Conservation (phyloP, 768 basidiomycete species). For the Xanthoconium stramineum region DNA sequence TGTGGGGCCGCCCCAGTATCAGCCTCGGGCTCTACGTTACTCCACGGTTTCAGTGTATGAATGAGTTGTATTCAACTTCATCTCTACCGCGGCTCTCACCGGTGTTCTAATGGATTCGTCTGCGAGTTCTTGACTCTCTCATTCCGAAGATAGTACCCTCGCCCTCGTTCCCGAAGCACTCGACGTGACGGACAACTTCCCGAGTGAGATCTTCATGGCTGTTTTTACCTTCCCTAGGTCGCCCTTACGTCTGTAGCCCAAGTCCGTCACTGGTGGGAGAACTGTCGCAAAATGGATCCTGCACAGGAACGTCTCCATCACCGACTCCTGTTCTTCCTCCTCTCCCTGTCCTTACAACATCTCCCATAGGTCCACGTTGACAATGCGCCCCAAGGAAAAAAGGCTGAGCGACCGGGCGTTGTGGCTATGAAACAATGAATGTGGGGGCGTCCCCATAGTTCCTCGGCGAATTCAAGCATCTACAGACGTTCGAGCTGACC, state of each 20-base stretch:
- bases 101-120: no score
- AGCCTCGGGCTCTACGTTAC: no score
- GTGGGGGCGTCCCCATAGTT: background rate
- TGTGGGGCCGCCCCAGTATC: no score
- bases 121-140: no score
- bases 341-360: slow-evolving; percentile 30
- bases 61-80: no score
- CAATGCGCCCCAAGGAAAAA: no score
- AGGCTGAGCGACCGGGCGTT: no score
- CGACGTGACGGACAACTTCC: background rate
- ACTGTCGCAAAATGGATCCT: background rate
- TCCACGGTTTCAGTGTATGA: no score
- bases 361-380: slow-evolving; percentile 39
- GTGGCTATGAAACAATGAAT: no score
- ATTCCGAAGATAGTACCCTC: no score
- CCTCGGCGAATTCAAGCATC: background rate
- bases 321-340: background rate
- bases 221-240: background rate
- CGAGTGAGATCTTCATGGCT: background rate
- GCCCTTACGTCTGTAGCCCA: background rate
- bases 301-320: background rate
- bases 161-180: no score
- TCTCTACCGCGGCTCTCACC: no score
- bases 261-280: background rate
- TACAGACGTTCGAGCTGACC: background rate